These are phyloP conservation scores for Calonectria multiphialidica DNA, from an alignment of 2,329 filamentous ascomycete species.

Conservation along the genomic window DNA sequence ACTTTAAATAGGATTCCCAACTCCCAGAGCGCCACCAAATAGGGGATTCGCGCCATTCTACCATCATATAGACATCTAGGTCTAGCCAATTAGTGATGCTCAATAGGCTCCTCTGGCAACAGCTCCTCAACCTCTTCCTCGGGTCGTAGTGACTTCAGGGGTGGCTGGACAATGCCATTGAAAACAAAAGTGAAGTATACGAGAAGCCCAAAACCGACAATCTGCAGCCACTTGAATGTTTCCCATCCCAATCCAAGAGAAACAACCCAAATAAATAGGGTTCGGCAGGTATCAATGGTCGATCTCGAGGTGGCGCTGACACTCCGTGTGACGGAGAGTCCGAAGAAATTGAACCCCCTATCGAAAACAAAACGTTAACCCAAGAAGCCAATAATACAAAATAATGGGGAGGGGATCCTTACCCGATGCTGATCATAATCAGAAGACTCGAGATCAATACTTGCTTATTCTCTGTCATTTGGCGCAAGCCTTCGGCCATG, in stretches of 20 bases:
- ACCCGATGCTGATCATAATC: constrained; percentile 99
- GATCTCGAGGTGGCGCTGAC: constrained; percentile 94
- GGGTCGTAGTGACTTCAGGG: constrained; percentile 75
- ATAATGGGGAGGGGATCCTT: constrained; percentile 39
- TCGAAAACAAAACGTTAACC: constrained; percentile 33
- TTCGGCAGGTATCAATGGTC: constrained; percentile 97
- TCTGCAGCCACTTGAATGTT: constrained; percentile 96
- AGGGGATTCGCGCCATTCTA: neutral
- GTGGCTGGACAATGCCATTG: constrained; percentile 91
- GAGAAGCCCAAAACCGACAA: constrained; percentile 86
- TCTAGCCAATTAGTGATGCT: constrained; percentile 63
- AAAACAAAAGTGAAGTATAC: constrained; percentile 98
- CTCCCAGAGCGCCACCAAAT: constrained; percentile 21
- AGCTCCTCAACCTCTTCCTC: constrained; percentile 71
- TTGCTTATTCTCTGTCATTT: constrained; percentile 79
- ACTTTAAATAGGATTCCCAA: neutral
- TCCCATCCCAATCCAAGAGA: constrained; percentile 96
- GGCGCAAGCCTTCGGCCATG: constrained; percentile 83
- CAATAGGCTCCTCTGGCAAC: constrained; percentile 86
- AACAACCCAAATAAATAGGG: constrained; percentile 97
- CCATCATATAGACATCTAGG: neutral
- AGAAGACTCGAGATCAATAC: constrained; percentile 84
- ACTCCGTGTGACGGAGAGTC: constrained; percentile 88
- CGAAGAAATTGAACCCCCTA: constrained; percentile 99
- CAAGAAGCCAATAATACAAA: neutral